These are phyloP conservation scores for Insectozyma bohioensis DNA, from an alignment of 1,139 yeast species.

Conservation along the genomic window DNA sequence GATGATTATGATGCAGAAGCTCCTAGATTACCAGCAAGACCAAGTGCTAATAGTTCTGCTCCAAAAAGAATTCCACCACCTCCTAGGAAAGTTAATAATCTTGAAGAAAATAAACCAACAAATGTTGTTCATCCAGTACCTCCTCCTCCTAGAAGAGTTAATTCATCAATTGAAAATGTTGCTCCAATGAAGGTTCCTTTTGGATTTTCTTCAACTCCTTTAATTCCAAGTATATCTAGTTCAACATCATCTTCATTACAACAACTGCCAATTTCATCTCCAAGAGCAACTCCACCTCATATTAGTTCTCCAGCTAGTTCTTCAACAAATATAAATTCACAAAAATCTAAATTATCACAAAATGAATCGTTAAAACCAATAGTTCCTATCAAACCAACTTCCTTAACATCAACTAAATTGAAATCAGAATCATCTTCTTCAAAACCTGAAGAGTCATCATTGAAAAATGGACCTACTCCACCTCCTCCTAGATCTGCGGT, in stretches of 20 bases:
- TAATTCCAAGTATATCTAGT: conserved; percentile 38
- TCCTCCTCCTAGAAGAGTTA: conserved; percentile 8
- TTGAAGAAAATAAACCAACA: conserved; percentile 4
- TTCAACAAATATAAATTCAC: not conserved
- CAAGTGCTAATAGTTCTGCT: conserved; percentile 14
- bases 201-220: conserved; percentile 41
- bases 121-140: conserved; percentile 6
- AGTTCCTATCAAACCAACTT: conserved; percentile 37
- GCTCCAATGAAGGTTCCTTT: conserved; percentile 37
- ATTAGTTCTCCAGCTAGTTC: conserved; percentile 2
- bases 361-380: conserved; percentile 24
- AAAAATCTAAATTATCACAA: not conserved
- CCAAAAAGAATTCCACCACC: conserved; percentile 43
- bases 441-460: not conserved
- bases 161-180: conserved; percentile 13
- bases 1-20: conserved; percentile 26
- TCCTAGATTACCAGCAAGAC: conserved; percentile 23
- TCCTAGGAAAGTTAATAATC: conserved; percentile 17
- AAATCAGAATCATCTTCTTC: too few species aligned
- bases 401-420: conserved; percentile 22
- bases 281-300: conserved; percentile 14
- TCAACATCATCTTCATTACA: conserved; percentile 24
- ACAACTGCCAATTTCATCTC: conserved; percentile 5
- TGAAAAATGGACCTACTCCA: conserved; percentile 21
- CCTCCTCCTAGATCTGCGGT: conserved; percentile 20